Evolutionary conservation across 192 early-diverging fungal species (phyloP), one percentile per base, ranked within the genome.

Genomic region (Thamnidium elegans): DNA sequence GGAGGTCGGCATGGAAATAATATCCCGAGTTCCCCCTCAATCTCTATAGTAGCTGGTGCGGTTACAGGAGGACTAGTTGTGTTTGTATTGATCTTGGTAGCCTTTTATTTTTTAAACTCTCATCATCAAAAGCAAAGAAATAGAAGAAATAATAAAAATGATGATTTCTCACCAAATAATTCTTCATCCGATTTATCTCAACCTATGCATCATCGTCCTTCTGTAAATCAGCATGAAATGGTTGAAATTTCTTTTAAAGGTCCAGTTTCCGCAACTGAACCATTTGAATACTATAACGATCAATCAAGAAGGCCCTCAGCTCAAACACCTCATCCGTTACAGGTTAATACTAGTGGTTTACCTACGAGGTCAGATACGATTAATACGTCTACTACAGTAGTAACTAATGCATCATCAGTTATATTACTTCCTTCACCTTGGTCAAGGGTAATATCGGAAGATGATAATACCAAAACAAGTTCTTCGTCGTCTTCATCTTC

Each of bases 11-110:
- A 0, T 9, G 9, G 19, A 13, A 50, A 15, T 14, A 32, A 43
- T 45, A 26, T 30, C 19, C 30, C 39, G 13, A 58, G 21, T 20
- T 32, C 65, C 13, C 55, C 65, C 3, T 67, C 65, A 15, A 34
- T 55, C n/a, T 55, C 55, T 30, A 67, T 58, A 5, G 46, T 67
- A 46, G 55, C 65, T 17, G 65, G 65, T 23, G 65, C 65, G 1
- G 65, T 67, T 10, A 67, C 55, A 6, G 55, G 65, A 30, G 47
- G 65, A 15, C 31, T 67, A 1, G 65, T 58, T 21, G 65, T 67
- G 3, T 58, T 67, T 58, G 31, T 67, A 5, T 43, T 67, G 8
- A 58, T 67, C 17, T n/a, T 67, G 13, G 55, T 58, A 7, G 46
- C 55, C 21, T 36, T 67, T 26, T 67, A 67, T 50, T 17, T 67